phyloP scores from a whole-genome alignment of 2,329 filamentous ascomycete species.

The Ascosphaera pollenicola region DNA sequence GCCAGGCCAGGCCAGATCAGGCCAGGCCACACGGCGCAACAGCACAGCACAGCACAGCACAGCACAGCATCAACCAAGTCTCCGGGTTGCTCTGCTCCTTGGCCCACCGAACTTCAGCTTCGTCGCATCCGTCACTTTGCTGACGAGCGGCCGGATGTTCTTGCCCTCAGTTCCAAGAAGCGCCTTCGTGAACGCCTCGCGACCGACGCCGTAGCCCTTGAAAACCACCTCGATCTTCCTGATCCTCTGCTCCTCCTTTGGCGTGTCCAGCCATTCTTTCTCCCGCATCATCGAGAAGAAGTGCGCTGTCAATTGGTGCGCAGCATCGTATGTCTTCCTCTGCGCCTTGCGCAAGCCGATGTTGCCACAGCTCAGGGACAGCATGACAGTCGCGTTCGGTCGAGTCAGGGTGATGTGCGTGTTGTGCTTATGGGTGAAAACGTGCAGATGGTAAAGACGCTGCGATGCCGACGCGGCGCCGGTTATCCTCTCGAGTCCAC shows the following conservation, averaged over 20 bases:
- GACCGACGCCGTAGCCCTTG: conserved; percentile 64
- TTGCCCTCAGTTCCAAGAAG: conserved; percentile 70
- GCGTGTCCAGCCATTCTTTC: conserved; percentile 38
- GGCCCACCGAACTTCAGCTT: conserved; percentile 91
- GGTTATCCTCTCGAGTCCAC: conserved; percentile 13
- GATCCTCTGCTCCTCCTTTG: conserved; percentile 34
- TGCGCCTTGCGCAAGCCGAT: conserved; percentile 75
- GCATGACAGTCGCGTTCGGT: conserved; percentile 55
- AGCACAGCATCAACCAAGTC: conserved; percentile 36
- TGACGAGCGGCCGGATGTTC: conserved; percentile 49
- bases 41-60: background rate
- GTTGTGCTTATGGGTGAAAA: conserved; percentile 82
- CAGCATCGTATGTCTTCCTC: conserved; percentile 69
- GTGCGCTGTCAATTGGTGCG: conserved; percentile 71
- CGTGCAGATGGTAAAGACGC: conserved; percentile 59
- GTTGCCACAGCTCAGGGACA: conserved; percentile 65
- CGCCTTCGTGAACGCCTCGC: conserved; percentile 79
- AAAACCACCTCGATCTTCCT: conserved; percentile 56
- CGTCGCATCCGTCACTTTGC: conserved; percentile 64
- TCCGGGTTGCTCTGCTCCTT: conserved; percentile 62
- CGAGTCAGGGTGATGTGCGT: conserved; percentile 78
- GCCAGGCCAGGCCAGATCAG: too few species aligned
- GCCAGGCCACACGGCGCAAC: too few species aligned
- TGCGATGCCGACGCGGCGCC: conserved; percentile 12
- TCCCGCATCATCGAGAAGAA: conserved; percentile 70